A percentile compares a stretch with the other conserved stretches of the same genome.
Conservation (phyloP, 208 protist species). For the Zelonia costaricensis region DNA sequence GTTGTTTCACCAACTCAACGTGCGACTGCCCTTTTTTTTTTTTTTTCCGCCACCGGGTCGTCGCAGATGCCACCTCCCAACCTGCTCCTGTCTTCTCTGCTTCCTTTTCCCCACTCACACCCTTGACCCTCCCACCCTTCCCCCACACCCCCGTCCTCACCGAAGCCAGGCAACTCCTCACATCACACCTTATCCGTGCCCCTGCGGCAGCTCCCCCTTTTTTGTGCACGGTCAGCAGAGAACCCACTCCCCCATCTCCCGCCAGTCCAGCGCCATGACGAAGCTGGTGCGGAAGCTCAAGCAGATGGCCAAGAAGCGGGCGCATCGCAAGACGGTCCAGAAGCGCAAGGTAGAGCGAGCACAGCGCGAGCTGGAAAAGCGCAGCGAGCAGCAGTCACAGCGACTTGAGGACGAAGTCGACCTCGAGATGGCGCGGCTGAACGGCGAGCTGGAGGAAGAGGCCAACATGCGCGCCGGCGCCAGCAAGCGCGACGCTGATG, state of each 20-base stretch:
- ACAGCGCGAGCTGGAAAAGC: conserved; percentile 51
- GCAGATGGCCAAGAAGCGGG: conserved; percentile 87
- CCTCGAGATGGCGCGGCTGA: conserved; percentile 57
- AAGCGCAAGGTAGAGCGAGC: conserved; percentile 76
- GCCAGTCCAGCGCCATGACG: conserved; percentile 49
- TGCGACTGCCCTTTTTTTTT: too few species aligned
- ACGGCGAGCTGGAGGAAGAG: conserved; percentile 28
- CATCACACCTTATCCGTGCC: too few species aligned
- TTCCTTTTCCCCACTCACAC: too few species aligned
- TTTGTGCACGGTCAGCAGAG: too few species aligned
- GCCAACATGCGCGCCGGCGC: not conserved
- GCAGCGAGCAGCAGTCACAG: conserved; percentile 36
- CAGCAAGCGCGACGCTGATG: not conserved
- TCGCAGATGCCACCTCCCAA: too few species aligned
- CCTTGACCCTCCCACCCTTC: too few species aligned
- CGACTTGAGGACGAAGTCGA: conserved; percentile 62
- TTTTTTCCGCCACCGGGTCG: too few species aligned
- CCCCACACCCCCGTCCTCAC: too few species aligned
- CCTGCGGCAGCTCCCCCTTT: too few species aligned
- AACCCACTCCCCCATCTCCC: not conserved
- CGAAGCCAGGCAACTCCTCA: too few species aligned
- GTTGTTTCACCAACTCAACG: too few species aligned
- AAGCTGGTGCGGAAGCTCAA: conserved; percentile 90
- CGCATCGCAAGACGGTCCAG: conserved; percentile 87
- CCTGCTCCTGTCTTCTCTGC: too few species aligned